A percentile compares a stretch with the other conserved stretches of the same genome.
phyloP scores from a whole-genome alignment of 2,329 filamentous ascomycete genomes.

The Teratosphaeria viscida region DNA sequence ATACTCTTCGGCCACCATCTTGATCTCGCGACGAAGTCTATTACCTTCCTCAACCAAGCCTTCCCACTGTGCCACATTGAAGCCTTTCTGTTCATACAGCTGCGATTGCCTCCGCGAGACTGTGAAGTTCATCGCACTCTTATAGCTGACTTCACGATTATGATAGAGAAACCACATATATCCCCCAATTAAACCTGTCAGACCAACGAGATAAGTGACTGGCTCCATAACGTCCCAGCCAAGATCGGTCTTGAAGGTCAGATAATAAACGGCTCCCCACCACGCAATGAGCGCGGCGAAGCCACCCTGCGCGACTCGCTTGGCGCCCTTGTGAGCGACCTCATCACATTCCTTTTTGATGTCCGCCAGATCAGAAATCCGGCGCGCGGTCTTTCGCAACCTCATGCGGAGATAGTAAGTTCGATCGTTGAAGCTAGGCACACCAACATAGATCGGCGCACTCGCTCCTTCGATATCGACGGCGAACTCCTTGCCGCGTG shows the following conservation, averaged over 20 bases:
- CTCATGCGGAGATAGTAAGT: conserved; percentile 77
- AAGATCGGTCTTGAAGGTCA: conserved; percentile 53
- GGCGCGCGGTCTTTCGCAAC: conserved; percentile 58
- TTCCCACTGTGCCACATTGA: conserved; percentile 71
- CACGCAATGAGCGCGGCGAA: conserved; percentile 63
- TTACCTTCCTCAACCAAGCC: conserved; percentile 70
- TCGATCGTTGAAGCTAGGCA: conserved; percentile 81
- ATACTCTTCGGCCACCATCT: conserved; percentile 40
- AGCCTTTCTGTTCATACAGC: conserved; percentile 64
- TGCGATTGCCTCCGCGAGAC: conserved; percentile 66
- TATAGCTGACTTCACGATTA: conserved; percentile 76
- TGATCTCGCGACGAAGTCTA: conserved; percentile 64
- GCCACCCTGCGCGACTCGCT: conserved; percentile 68
- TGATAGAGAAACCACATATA: conserved; percentile 93
- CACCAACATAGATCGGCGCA: conserved; percentile 61
- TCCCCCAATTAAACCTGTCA: conserved; percentile 75
- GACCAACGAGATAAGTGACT: conserved; percentile 78
- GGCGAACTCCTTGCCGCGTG: conserved; percentile 71
- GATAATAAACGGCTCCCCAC: conserved; percentile 48
- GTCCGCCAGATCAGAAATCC: conserved; percentile 58
- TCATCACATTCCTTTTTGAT: conserved; percentile 75
- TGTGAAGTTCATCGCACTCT: conserved; percentile 76
- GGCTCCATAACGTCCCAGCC: conserved; percentile 91
- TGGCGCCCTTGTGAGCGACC: conserved; percentile 65
- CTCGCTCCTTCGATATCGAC: conserved; percentile 67